Evolutionary conservation across 768 basidiomycete genomes (phyloP), one percentile per base, ranked within the genome.

Genomic region (Kwoniella sp.): DNA sequence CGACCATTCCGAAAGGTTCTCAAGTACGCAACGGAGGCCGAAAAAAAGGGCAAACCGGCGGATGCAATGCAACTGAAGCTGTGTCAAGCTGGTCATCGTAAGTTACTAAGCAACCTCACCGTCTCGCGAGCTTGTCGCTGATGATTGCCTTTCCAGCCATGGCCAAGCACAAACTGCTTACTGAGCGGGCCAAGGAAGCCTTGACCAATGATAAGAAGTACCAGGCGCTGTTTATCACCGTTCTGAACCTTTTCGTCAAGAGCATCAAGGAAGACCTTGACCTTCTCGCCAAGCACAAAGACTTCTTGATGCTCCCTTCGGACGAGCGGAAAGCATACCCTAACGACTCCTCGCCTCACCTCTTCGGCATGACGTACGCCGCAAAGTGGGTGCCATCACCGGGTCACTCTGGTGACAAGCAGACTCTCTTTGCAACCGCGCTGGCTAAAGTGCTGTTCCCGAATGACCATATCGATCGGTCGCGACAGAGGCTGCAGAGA

Each of bases 351-450:
- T 56, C 58, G 3, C 58, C 62, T 8, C 38, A 54, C 23, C 59
- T 78, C 5, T 77, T 71, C 54, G 72, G 76, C 27, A 73, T 87
- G 17, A 80, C 80, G 6, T 78, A 85, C 14, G 83, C 79, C 0
- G 78, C 78, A 1, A 88, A 87, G 69, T 87, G 85, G 85, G 84
- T 84, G 0, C 85, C 86, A 0, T 80, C 81, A 2, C 81, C 82
- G 11, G 77, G 69, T 3, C 74, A 76, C 3, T 77, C 82, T 3
- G 85, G 86, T 49, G 86, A 87, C 60, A 78, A 80, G 9, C 75
- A 78, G 50, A 83, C 82, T 2, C 83, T 84, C 66, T 81, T 87
- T 57, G 70, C 82, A 4, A 83, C 85, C 0, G 84, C 84, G 31
- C 79, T 87, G 37, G 74, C 77, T 12, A 73, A 80, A 14, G 77